Evolutionary conservation across 2,329 filamentous ascomycete species (phyloP).

Genomic region (Curvularia hawaiiensis): DNA sequence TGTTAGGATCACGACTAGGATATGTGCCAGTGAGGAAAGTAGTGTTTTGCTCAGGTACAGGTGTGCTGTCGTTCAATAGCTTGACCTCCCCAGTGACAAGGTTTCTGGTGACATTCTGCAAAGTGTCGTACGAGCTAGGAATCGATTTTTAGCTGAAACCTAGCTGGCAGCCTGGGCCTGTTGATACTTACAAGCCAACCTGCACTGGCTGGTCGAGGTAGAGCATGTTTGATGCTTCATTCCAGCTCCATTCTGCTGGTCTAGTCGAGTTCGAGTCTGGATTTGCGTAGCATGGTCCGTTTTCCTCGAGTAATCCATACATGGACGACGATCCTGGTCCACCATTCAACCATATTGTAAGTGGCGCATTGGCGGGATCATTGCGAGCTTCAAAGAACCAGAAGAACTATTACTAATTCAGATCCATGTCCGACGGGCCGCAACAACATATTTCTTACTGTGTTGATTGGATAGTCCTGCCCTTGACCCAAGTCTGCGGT

Average conservation of each 20-base stretch:
- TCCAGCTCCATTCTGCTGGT: constrained; percentile 25
- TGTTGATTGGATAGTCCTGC: constrained; percentile 29
- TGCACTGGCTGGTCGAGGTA: constrained; percentile 68
- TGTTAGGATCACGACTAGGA: constrained; percentile 24
- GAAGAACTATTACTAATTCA: constrained; percentile 38
- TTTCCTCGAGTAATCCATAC: constrained; percentile 54
- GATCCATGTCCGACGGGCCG: not conserved
- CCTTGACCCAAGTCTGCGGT: constrained; percentile 26
- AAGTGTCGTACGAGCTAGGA: constrained; percentile 51
- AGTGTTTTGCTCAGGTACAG: constrained; percentile 23
- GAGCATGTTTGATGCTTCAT: constrained; percentile 52
- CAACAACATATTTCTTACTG: not conserved
- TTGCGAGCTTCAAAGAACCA: constrained; percentile 59
- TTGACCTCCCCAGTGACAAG: constrained; percentile 20
- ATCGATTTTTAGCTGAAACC: not conserved
- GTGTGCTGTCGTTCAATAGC: constrained; percentile 19
- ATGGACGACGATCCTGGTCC: constrained; percentile 44
- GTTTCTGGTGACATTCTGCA: constrained; percentile 27
- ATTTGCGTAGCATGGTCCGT: constrained; percentile 56
- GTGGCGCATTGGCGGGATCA: constrained; percentile 55
- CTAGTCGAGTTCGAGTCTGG: constrained; percentile 17
- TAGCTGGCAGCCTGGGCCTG: not conserved
- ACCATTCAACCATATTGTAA: constrained; percentile 60
- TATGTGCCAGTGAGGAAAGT: constrained; percentile 25
- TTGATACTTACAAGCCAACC: constrained; percentile 53